Evolutionary conservation across 371 early-diverging fungal species (phyloP).

Genomic region (Dichotomocladium elegans): DNA sequence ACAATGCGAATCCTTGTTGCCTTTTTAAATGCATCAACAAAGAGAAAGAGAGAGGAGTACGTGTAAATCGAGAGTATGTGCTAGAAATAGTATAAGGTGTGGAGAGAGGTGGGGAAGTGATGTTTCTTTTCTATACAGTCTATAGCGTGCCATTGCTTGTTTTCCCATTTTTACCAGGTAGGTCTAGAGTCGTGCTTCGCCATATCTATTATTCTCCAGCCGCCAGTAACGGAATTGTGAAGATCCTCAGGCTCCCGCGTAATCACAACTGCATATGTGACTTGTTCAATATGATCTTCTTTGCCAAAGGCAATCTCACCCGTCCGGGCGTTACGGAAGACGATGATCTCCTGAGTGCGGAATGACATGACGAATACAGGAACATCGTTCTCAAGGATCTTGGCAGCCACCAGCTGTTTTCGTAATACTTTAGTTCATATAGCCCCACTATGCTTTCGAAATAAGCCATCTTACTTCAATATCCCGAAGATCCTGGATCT

Average conservation of each 20-base stretch:
- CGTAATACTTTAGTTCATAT: background rate
- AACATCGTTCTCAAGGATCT: conserved; percentile 86
- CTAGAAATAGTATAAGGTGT: too few relatives aligned
- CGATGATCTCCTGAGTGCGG: conserved; percentile 90
- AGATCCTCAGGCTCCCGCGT: conserved; percentile 85
- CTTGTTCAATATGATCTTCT: conserved; percentile 88
- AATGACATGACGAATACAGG: conserved; percentile 89
- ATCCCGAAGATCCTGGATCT: conserved; percentile 88
- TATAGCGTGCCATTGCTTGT: background rate
- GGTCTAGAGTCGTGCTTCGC: conserved; percentile 75
- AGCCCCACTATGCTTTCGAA: background rate
- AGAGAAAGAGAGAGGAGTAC: background rate
- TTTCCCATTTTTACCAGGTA: conserved; percentile 48
- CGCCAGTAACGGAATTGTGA: conserved; percentile 83
- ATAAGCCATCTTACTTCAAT: conserved; percentile 69
- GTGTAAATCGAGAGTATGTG: too few relatives aligned
- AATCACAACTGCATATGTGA: conserved; percentile 83
- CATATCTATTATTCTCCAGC: conserved; percentile 91
- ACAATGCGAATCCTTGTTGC: background rate
- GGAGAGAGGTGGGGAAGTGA: background rate
- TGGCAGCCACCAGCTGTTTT: conserved; percentile 67
- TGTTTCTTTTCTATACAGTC: conserved; percentile 5
- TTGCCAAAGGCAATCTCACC: conserved; percentile 85
- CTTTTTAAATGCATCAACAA: background rate
- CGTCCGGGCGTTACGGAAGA: conserved; percentile 85